phyloP scores from a whole-genome alignment of 73 alveolate species.

The Tetrahymena elliotti region DNA sequence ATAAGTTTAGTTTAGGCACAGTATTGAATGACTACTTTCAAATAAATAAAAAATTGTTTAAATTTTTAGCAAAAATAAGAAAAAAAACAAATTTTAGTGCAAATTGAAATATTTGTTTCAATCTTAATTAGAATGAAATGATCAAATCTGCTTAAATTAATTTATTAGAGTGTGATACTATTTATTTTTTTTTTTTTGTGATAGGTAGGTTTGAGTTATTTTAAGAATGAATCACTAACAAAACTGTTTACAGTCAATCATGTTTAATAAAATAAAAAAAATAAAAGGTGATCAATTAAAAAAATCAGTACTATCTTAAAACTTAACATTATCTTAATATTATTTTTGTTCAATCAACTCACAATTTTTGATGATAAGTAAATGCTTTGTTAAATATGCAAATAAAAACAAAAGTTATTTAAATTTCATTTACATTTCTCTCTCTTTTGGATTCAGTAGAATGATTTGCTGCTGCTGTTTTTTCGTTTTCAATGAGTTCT shows the following conservation, averaged over 20 bases:
- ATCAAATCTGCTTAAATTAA: no score
- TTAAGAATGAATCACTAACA: background rate
- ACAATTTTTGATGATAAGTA: no score
- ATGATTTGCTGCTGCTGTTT: background rate
- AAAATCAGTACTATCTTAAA: background rate
- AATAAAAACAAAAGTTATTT: background rate
- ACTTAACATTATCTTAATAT: no score
- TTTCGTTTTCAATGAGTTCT: background rate
- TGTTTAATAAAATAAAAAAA: background rate
- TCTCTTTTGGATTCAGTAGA: background rate
- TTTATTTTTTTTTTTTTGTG: no score
- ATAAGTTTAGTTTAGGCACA: background rate
- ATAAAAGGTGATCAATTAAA: no score
- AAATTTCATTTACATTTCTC: background rate
- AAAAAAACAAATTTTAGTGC: no score
- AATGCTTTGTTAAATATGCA: background rate
- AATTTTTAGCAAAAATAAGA: background rate
- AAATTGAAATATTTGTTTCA: no score
- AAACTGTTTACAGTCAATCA: background rate
- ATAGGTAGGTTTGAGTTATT: background rate
- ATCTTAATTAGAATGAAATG: no score
- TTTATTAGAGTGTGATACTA: no score
- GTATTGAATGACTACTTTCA: background rate
- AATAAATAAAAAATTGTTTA: background rate
- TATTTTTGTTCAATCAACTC: background rate